Conservation (phyloP, 2,329 filamentous ascomycete species). For the Nemania sp. region DNA sequence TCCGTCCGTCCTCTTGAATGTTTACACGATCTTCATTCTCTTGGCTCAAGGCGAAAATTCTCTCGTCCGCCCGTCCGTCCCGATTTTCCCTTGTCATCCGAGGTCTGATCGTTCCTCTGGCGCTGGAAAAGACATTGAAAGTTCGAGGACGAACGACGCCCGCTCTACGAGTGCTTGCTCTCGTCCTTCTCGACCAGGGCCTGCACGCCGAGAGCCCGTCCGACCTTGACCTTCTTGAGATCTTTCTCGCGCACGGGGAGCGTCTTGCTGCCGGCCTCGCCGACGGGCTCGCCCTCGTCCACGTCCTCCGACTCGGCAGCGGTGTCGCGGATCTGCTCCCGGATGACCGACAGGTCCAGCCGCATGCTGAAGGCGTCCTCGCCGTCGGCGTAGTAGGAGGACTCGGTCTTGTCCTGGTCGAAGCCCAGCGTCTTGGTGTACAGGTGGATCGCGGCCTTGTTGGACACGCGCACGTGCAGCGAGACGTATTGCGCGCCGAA, state of each 20-base stretch:
- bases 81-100: background rate
- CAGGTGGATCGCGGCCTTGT: slow-evolving; percentile 85
- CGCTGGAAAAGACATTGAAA: background rate
- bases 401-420: slow-evolving; percentile 80
- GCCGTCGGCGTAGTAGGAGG: slow-evolving; percentile 95
- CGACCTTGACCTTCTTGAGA: slow-evolving; percentile 85
- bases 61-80: too few relatives aligned
- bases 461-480: slow-evolving; percentile 92
- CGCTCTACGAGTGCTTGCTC: slow-evolving; percentile 49
- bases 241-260: slow-evolving; percentile 44
- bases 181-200: slow-evolving; percentile 75
- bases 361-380: slow-evolving; percentile 96
- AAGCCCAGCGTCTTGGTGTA: slow-evolving; percentile 94
- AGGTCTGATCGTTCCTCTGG: background rate
- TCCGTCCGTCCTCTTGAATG: too few relatives aligned
- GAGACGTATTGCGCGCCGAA: slow-evolving; percentile 92
- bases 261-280: slow-evolving; percentile 47
- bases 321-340: slow-evolving; percentile 56
- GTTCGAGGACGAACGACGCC: background rate
- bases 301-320: slow-evolving; percentile 59
- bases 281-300: slow-evolving; percentile 72
- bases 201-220: slow-evolving; percentile 76
- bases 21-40: too few relatives aligned
- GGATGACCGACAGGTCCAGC: slow-evolving; percentile 70
- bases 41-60: too few relatives aligned